Evolutionary conservation across 306 rosid genomes (phyloP).

Genomic region (Gleditsia sinensis): DNA sequence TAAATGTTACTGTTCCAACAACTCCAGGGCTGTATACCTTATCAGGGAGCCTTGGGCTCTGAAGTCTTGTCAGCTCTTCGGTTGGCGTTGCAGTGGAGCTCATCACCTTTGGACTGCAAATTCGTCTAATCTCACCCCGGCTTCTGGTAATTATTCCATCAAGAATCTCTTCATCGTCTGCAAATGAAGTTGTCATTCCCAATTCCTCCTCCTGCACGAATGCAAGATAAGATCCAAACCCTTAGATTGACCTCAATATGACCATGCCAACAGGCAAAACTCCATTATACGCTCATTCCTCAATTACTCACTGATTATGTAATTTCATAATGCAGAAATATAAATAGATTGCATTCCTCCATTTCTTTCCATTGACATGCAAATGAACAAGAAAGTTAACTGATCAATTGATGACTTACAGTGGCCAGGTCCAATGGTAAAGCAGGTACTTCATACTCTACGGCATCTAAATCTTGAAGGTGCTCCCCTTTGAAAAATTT

Average conservation of each 20-base stretch:
- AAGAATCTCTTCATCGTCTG: constrained; percentile 62
- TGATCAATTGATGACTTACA: constrained; percentile 40
- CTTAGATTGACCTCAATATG: not conserved
- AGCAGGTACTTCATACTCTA: constrained; percentile 68
- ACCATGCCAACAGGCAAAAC: constrained; percentile 10
- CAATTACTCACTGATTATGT: not conserved
- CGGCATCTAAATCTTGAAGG: constrained; percentile 85
- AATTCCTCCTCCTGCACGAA: constrained; percentile 53
- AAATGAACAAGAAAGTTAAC: constrained; percentile 11
- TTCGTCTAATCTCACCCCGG: constrained; percentile 65
- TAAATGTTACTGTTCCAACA: constrained; percentile 44
- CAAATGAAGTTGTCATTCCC: constrained; percentile 57
- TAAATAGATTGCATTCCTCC: not conserved
- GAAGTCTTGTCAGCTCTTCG: constrained; percentile 38
- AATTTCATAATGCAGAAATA: not conserved
- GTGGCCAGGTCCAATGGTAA: constrained; percentile 48
- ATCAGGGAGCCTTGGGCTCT: constrained; percentile 42
- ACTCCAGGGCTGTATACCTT: constrained; percentile 46
- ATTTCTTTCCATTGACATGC: constrained; percentile 7
- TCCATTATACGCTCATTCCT: not conserved
- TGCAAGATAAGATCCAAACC: constrained; percentile 7
- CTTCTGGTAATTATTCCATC: constrained; percentile 63
- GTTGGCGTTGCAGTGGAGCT: constrained; percentile 45
- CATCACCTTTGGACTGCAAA: constrained; percentile 53
- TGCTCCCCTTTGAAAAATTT: constrained; percentile 71